Evolutionary conservation across 169 alveolate species (phyloP).

Genomic region (Plasmodium ovale): DNA sequence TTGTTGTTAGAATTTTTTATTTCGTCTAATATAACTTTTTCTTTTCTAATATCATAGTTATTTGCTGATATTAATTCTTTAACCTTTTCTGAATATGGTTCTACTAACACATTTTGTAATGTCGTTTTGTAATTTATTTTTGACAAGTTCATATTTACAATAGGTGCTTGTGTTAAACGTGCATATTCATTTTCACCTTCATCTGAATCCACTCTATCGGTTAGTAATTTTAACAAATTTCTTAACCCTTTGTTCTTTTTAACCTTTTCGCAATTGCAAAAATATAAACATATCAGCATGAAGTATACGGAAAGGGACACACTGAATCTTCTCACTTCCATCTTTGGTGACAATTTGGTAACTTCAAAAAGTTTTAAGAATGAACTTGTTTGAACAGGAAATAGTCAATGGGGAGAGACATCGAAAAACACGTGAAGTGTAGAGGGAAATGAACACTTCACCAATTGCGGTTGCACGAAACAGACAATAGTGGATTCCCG

Average conservation of each 20-base stretch:
- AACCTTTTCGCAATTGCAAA: constrained; percentile 21
- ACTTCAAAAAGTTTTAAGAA: too few species aligned
- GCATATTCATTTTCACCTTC: constrained; percentile 74
- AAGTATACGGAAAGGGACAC: neutral
- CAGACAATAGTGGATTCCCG: too few species aligned
- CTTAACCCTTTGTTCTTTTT: constrained; percentile 32
- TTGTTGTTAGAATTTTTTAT: constrained; percentile 42
- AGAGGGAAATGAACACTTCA: too few species aligned
- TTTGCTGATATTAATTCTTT: constrained; percentile 33
- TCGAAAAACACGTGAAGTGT: too few species aligned
- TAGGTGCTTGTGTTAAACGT: constrained; percentile 69
- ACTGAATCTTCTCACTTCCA: neutral
- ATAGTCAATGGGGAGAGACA: too few species aligned
- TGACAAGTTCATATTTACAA: constrained; percentile 32
- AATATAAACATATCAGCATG: neutral
- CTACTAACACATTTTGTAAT: constrained; percentile 52
- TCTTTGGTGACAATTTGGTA: neutral
- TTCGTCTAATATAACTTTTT: constrained; percentile 43
- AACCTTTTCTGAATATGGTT: constrained; percentile 62
- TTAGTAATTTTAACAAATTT: constrained; percentile 38
- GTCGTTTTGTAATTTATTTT: constrained; percentile 39
- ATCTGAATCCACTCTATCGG: constrained; percentile 46
- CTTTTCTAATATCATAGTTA: constrained; percentile 44
- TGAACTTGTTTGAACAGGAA: too few species aligned
- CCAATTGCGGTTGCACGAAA: too few species aligned